phyloP scores from a whole-genome alignment of 129 eudicot species.

The Artemisia argyi region DNA sequence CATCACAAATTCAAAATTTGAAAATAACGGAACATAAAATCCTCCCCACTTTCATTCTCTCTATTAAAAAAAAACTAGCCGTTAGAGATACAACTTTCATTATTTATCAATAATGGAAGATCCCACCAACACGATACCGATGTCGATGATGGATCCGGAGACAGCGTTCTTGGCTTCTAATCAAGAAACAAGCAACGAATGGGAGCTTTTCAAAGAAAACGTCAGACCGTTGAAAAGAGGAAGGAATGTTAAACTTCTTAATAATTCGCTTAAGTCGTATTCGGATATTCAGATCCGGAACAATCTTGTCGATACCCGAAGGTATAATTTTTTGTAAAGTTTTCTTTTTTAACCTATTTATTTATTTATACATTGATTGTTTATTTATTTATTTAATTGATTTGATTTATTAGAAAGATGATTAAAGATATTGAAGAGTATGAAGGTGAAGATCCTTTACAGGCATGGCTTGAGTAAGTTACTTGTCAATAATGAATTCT shows the following conservation, averaged over 20 bases:
- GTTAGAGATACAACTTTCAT: neutral
- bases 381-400: neutral
- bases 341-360: neutral
- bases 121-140: neutral
- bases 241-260: conserved; percentile 70
- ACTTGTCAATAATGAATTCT: too few species aligned
- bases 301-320: conserved; percentile 49
- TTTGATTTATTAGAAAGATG: conserved; percentile 46
- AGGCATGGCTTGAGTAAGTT: conserved; percentile 84
- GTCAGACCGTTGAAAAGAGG: conserved; percentile 93
- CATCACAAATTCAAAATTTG: too few species aligned
- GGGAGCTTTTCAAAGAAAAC: conserved; percentile 92
- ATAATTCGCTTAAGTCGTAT: conserved; percentile 75
- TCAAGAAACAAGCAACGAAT: conserved; percentile 64
- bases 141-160: conserved; percentile 58
- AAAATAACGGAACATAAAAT: too few species aligned
- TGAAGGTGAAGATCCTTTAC: conserved; percentile 83
- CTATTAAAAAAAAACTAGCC: too few species aligned
- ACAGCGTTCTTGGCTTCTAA: conserved; percentile 65
- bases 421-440: conserved; percentile 77
- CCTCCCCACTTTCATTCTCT: too few species aligned
- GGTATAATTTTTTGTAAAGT: conserved; percentile 23
- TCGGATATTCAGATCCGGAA: conserved; percentile 50
- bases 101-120: conserved; percentile 19
- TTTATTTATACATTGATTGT: neutral